These are phyloP conservation scores for Aspergillus oerlinghausenensis DNA, from an alignment of 2,329 filamentous ascomycete species.

Conservation along the genomic window DNA sequence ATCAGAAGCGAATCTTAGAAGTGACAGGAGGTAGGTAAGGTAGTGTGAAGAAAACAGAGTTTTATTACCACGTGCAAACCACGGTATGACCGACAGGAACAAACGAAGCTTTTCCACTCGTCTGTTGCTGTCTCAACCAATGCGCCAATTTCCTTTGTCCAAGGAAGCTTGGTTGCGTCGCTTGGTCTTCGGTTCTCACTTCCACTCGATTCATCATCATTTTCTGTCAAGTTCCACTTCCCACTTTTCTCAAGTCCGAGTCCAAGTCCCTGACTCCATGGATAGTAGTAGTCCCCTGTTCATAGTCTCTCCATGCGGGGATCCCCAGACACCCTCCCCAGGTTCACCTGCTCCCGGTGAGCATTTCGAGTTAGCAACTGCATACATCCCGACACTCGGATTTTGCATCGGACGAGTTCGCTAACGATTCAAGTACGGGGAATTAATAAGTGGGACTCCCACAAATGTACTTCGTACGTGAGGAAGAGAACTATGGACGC, in stretches of 20 bases:
- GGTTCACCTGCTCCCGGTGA: neutral
- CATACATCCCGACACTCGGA: neutral
- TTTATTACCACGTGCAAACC: neutral
- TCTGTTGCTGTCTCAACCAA: neutral
- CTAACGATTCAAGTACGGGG: neutral
- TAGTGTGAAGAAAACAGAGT: neutral
- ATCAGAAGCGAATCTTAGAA: no score
- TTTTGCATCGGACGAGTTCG: neutral
- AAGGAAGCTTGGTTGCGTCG: neutral
- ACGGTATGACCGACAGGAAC: neutral
- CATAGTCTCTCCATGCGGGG: neutral
- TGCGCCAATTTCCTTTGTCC: neutral
- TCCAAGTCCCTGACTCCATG: neutral
- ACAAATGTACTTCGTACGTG: neutral
- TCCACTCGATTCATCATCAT: neutral
- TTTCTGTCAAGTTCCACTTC: neutral
- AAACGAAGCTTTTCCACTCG: neutral
- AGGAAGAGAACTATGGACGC: neutral
- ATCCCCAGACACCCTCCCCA: neutral
- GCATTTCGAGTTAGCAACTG: neutral
- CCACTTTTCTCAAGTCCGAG: neutral
- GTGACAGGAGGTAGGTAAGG: no score
- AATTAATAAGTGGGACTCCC: neutral
- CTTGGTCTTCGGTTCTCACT: neutral
- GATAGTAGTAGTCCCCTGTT: no score